Conservation (phyloP, 1,284 basidiomycete genomes). For the Rhizoctonia solani region DNA sequence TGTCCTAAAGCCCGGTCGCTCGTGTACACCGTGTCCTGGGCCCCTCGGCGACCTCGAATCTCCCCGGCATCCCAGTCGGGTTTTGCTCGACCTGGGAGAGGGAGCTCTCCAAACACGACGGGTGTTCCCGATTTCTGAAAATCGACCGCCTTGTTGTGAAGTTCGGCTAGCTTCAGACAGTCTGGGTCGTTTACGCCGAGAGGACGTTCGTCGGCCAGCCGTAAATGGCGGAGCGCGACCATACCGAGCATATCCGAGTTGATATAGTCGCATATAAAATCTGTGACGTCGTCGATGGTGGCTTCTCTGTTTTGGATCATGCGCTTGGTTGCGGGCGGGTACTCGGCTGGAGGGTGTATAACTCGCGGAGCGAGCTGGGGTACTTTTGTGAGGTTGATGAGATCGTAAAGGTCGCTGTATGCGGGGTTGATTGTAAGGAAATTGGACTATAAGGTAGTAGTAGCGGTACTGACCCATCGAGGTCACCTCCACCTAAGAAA, state of each 20-base stretch:
- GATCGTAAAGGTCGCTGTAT: constrained; percentile 41
- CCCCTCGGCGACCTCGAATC: constrained; percentile 44
- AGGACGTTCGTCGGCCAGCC: constrained; percentile 67
- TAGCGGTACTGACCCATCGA: constrained; percentile 62
- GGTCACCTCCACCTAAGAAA: constrained; percentile 70
- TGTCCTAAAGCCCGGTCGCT: constrained; percentile 67
- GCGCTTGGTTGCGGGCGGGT: constrained; percentile 55
- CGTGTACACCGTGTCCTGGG: constrained; percentile 54
- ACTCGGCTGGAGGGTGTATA: constrained; percentile 55
- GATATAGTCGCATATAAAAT: constrained; percentile 74
- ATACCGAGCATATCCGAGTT: constrained; percentile 67
- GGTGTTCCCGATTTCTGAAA: constrained; percentile 69
- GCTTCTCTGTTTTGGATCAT: constrained; percentile 54
- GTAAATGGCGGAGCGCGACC: constrained; percentile 59
- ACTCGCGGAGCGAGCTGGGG: constrained; percentile 57
- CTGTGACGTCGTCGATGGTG: constrained; percentile 69
- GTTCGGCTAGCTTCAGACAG: constrained; percentile 63
- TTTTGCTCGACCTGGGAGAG: constrained; percentile 56
- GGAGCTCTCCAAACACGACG: constrained; percentile 55
- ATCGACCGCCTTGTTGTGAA: constrained; percentile 70
- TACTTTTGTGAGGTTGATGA: constrained; percentile 49
- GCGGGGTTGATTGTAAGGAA: constrained; percentile 8
- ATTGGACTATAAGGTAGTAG: background rate
- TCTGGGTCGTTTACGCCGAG: constrained; percentile 59
- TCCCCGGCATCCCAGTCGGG: constrained; percentile 72